phyloP scores from a whole-genome alignment of 2,329 filamentous ascomycete genomes.

The Aspergillus ibericus region DNA sequence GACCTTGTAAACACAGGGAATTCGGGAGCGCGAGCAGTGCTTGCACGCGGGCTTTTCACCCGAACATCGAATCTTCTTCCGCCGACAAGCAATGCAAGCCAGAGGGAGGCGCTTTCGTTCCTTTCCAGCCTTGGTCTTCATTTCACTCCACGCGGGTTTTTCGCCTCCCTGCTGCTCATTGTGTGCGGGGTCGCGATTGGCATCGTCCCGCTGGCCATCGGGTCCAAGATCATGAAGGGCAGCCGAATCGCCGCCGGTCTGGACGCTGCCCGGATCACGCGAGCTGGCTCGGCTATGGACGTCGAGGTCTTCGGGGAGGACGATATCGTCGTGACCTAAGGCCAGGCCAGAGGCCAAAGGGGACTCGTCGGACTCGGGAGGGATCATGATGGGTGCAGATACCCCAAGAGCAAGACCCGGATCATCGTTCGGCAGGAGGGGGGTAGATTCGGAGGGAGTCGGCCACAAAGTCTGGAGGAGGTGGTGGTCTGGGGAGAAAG shows the following conservation, averaged over 20 bases:
- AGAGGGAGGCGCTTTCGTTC: slow-evolving; percentile 89
- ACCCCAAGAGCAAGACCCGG: slow-evolving; percentile 33
- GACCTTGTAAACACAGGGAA: slow-evolving; percentile 96
- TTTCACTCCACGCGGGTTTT: slow-evolving; percentile 71
- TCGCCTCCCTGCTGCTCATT: slow-evolving; percentile 52
- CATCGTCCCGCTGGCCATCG: slow-evolving; percentile 23
- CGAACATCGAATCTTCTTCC: slow-evolving; percentile 97
- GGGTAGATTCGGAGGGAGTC: slow-evolving; percentile 7
- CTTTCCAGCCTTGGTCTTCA: slow-evolving; percentile 91
- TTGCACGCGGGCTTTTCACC: slow-evolving; percentile 98
- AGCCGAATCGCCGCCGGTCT: slow-evolving; percentile 24
- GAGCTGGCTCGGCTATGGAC: slow-evolving; percentile 38
- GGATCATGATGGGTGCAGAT: slow-evolving; percentile 41
- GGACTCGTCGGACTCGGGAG: slow-evolving; percentile 35
- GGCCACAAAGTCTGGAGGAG: slow-evolving; percentile 5
- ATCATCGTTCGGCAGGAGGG: slow-evolving; percentile 34
- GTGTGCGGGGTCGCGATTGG: slow-evolving; percentile 22
- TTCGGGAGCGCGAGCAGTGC: slow-evolving; percentile 86
- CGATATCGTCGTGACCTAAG: slow-evolving; percentile 28
- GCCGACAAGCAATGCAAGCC: slow-evolving; percentile 90
- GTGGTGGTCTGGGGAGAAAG: slow-evolving; percentile 9
- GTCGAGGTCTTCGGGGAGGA: slow-evolving; percentile 35
- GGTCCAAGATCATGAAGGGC: slow-evolving; percentile 18
- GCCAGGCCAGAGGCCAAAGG: slow-evolving; percentile 29
- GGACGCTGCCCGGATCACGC: slow-evolving; percentile 33